phyloP scores from a whole-genome alignment of 2,329 filamentous ascomycete genomes.

The Colletotrichum chrysophilum region DNA sequence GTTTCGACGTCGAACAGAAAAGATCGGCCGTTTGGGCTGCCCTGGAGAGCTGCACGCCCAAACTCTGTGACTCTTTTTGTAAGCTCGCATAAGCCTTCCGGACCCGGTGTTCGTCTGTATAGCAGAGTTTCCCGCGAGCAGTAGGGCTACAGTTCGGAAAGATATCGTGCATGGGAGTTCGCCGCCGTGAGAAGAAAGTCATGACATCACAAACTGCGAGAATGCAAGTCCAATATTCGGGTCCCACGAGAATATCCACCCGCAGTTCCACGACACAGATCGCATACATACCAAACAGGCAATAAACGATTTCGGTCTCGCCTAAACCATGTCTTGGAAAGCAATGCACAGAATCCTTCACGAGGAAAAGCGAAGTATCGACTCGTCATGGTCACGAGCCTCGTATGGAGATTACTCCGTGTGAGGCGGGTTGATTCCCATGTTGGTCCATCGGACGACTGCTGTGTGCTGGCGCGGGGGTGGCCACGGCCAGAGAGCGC shows the following conservation, averaged over 20 bases:
- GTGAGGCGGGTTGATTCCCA: background rate
- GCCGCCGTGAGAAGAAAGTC: background rate
- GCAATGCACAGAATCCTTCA: background rate
- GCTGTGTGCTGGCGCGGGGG: background rate
- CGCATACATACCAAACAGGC: background rate
- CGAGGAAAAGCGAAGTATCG: background rate
- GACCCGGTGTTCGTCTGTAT: conserved; percentile 13
- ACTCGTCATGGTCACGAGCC: background rate
- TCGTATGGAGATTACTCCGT: background rate
- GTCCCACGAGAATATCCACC: background rate
- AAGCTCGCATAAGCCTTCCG: background rate
- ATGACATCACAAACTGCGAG: background rate
- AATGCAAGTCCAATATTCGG: background rate
- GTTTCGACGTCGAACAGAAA: background rate
- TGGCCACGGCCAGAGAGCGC: background rate
- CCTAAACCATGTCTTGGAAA: background rate
- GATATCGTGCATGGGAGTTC: background rate
- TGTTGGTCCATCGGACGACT: conserved; percentile 8
- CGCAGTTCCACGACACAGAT: background rate
- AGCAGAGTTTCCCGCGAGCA: background rate
- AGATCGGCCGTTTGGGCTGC: background rate
- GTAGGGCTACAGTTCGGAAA: background rate
- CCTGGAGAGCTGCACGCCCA: background rate
- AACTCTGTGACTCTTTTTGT: conserved; percentile 1
- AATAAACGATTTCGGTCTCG: background rate